Evolutionary conservation across 805 yeast genomes (phyloP).

Genomic region (Candida sphagnicola): DNA sequence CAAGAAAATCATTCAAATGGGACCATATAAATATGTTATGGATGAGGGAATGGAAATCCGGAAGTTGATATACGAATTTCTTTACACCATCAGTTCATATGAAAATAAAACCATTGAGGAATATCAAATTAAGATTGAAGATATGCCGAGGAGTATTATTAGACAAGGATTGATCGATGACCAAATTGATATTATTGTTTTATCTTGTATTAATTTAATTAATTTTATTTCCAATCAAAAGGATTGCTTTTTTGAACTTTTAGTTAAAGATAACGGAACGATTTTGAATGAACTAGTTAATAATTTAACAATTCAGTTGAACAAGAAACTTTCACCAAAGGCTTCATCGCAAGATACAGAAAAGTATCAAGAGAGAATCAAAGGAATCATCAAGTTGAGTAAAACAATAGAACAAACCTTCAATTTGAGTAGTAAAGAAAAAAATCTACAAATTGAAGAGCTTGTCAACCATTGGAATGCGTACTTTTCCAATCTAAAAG

Average conservation of each 20-base stretch:
- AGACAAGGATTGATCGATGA: slow-evolving; percentile 55
- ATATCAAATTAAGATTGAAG: slow-evolving; percentile 21
- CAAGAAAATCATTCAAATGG: slow-evolving; percentile 70
- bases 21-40: slow-evolving; percentile 79
- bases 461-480: slow-evolving; percentile 7
- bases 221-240: slow-evolving; percentile 34
- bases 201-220: slow-evolving; percentile 41
- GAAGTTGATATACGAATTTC: slow-evolving; percentile 65
- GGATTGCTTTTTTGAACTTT: slow-evolving; percentile 11
- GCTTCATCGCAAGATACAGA: slow-evolving; percentile 70
- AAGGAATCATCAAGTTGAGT: slow-evolving; percentile 28
- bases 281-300: slow-evolving; percentile 29
- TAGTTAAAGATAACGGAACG: slow-evolving; percentile 9
- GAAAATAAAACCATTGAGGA: slow-evolving; percentile 18
- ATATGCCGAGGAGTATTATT: slow-evolving; percentile 40
- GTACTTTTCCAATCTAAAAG: slow-evolving; percentile 7
- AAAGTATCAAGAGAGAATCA: slow-evolving; percentile 44
- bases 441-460: slow-evolving; percentile 6
- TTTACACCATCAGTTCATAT: slow-evolving; percentile 49
- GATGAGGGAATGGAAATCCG: slow-evolving; percentile 76
- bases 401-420: slow-evolving; percentile 16
- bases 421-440: slow-evolving; percentile 1
- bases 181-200: slow-evolving; percentile 53
- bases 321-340: slow-evolving; percentile 50
- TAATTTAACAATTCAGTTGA: slow-evolving; percentile 32